Percentiles rank a stretch among this genome's conserved stretches.
Conservation (phyloP, 805 yeast genomes). For the Lipomyces orientalis region DNA sequence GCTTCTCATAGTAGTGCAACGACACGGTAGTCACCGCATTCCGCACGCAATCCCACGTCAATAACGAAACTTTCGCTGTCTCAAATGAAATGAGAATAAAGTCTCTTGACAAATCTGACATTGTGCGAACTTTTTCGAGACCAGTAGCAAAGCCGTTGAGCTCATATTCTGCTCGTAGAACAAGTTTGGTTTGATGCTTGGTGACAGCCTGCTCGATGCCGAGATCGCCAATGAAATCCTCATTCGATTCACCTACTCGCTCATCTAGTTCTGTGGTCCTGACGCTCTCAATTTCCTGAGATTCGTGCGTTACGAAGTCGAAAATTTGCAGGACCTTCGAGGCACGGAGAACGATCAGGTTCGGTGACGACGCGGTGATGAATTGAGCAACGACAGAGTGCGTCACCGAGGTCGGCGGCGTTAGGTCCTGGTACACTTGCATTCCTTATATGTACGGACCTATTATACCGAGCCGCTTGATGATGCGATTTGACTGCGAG, state of each 20-base stretch:
- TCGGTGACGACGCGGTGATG: constrained; percentile 44
- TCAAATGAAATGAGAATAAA: constrained; percentile 69
- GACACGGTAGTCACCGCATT: constrained; percentile 71
- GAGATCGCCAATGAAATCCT: constrained; percentile 38
- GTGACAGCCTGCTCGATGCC: constrained; percentile 39
- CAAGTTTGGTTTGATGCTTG: constrained; percentile 43
- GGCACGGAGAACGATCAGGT: constrained; percentile 73
- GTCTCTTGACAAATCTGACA: constrained; percentile 59
- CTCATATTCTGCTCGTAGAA: constrained; percentile 65
- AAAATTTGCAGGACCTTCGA: constrained; percentile 66
- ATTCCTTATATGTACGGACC: constrained; percentile 50
- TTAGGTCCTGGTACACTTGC: constrained; percentile 81
- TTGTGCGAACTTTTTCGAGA: constrained; percentile 50
- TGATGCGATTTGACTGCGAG: neutral
- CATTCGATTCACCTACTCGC: constrained; percentile 23
- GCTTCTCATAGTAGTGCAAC: constrained; percentile 83
- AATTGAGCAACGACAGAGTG: constrained; percentile 53
- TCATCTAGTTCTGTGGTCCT: constrained; percentile 15
- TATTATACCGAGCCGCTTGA: neutral
- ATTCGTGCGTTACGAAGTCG: constrained; percentile 48
- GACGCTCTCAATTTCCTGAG: constrained; percentile 21
- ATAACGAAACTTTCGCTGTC: constrained; percentile 75
- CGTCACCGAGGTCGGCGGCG: constrained; percentile 77
- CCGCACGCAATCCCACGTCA: constrained; percentile 67
- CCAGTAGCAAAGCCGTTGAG: constrained; percentile 73